Base-by-base conservation (phyloP, 2,329 filamentous ascomycete genomes). In the Metarhizium humberi region DNA sequence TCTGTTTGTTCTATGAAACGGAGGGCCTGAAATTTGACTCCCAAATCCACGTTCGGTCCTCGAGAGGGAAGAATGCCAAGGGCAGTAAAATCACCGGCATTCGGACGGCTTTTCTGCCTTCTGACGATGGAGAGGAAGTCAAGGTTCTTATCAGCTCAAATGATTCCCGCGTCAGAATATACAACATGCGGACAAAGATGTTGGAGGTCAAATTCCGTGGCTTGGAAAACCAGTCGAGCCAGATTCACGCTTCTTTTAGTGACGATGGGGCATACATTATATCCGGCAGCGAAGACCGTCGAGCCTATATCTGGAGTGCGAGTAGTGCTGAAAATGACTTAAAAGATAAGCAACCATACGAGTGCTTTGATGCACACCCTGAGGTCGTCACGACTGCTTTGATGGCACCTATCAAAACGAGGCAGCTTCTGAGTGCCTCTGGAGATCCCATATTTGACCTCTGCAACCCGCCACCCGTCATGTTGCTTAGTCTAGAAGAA, bases 81-180 rank as follows among this genome's bases (percentile, higher is more conserved):
- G 92, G 92, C 6, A 96, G 91, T 74, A 99, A 99, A 68, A 96
- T 99, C 62, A 97, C 94, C 0, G 92, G 91, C 6, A 96, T 99
- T 53, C 85, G 92, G 64, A 87, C 90, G 0, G 84, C 86, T 60
- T 71, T 74, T 16, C 75, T 83, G 51, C 83, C 84, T 2, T 49
- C 61, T 3, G 67, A 61, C 7, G 51, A 68, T 7, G 69, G 71
- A 13, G 80, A 80, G 1, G 87, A 92, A 53, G 79, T 90, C 52
- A 95, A 95, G 64, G 75, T 99, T 3, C 75, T 99, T 6, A 85
- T 99, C 56, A 95, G 90, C 2, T 96, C 92, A 61, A 99, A 97
- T 63, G 94, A 99, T 67, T 96, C 92, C 1, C 84, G 94, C 25
- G 82, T 97, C 16, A 85, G 94, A 40, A 78, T 97, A 38, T 99